Percentiles rank a stretch among this genome's conserved stretches.
Conservation (phyloP, 2,329 filamentous ascomycete species). For the Ampelomyces quisqualis region DNA sequence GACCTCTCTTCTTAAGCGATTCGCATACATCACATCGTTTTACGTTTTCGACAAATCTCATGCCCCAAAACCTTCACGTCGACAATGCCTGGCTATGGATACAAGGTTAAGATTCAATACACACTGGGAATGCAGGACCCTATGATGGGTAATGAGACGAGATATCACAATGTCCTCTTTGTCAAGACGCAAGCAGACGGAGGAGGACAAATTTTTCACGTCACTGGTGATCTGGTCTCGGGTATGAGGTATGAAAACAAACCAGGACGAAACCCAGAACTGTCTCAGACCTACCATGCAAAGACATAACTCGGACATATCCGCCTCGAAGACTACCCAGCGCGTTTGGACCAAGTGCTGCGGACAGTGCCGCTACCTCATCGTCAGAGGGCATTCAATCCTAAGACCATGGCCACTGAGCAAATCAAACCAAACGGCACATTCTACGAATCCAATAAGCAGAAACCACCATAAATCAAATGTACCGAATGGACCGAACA, state of each 20-base stretch:
- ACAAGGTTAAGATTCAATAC: no score
- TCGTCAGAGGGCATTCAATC: conserved; percentile 5
- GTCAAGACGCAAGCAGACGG: conserved; percentile 2
- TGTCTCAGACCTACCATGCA: conserved; percentile 3
- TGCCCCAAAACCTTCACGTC: no score
- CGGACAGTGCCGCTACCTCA: conserved; percentile 2
- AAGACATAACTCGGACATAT: conserved; percentile 7
- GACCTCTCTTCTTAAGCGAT: no score
- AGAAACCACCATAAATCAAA: conserved; percentile 3
- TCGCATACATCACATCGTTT: no score
- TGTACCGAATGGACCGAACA: conserved; percentile 3
- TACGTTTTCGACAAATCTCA: no score
- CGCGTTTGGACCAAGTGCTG: conserved; percentile 3
- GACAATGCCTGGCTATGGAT: no score
- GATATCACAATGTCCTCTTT: conserved; percentile 6
- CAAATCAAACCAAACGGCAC: conserved; percentile 3
- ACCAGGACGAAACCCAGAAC: conserved; percentile 5
- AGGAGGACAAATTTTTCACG: conserved; percentile 3
- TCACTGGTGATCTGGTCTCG: conserved; percentile 4
- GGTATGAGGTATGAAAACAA: conserved; percentile 4
- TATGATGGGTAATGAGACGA: conserved; percentile 4
- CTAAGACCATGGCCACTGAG: conserved; percentile 4
- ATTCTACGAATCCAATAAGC: conserved; percentile 2
- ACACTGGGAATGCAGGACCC: conserved; percentile 6
- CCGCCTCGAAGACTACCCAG: conserved; percentile 4